Base-by-base conservation (phyloP, 2,329 filamentous ascomycete species). In the Trichoderma sp. region DNA sequence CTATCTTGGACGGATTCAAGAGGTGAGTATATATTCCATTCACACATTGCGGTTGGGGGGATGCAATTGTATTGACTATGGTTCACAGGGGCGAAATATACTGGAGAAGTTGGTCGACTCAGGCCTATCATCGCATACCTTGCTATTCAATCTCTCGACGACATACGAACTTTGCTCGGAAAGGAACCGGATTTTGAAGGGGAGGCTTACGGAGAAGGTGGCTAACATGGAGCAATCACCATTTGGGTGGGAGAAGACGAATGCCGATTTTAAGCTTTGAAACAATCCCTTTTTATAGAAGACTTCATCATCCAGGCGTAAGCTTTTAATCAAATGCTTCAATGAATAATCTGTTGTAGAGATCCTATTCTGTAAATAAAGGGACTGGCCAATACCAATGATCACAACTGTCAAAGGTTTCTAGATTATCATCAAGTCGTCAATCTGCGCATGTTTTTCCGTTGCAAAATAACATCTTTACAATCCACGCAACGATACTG, bases 131-230 rank as follows among this genome's bases (percentile, higher is more conserved):
- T 98, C 95, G 72, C 91, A 93, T 74, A 93, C 93, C 0, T 83
- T 97, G 3, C 88, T 97, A 0, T 97, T 98, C 82, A 98, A 98
- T 79, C 82, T 99, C 14, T 90, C 91, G 12, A 98, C 95, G 0
- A 89, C 97, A 76, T 98, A 97, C 79, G 96, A 98, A 81, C 86
- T 98, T 8, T 96, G 93, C 79, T 95, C 93, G 0, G 95, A 98
- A 76, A 87, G 88, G 73, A 89, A 93, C 56, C 85, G 88, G 63
- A 86, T 86, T 14, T 81, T 92, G 76, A 98, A 98, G 84, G 81
- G 88, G 34, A 84, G 83, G 30, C 84, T 98, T 21, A 90, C 92
- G 2, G 92, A 94, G 76, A 88, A 86, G 66, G 86, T 96, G 21
- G 91, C 93, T 1, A 83, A 81, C 1, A 84, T 88, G 76, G 86